Evolutionary conservation across 345 rosid genomes (phyloP).

Genomic region (Citrus reticulata): DNA sequence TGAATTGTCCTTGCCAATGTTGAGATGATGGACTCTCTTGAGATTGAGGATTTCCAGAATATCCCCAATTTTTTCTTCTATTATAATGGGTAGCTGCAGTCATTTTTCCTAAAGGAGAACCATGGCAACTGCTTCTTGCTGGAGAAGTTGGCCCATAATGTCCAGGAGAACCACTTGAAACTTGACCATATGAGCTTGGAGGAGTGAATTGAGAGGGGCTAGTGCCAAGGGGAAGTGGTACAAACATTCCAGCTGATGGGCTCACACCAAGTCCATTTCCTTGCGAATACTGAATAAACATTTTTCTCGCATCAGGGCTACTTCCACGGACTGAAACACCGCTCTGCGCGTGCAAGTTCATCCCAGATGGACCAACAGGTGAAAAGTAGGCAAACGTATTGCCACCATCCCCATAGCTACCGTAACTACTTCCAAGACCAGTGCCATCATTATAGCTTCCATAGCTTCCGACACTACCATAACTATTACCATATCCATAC

Average conservation of each 20-base stretch:
- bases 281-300: constrained; percentile 70
- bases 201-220: constrained; percentile 99
- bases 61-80: constrained; percentile 78
- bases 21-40: constrained; percentile 58
- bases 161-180: constrained; percentile 80
- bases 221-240: constrained; percentile 87
- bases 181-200: constrained; percentile 65
- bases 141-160: constrained; percentile 97
- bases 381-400: constrained; percentile 85
- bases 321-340: constrained; percentile 75
- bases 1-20: constrained; percentile 64
- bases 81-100: constrained; percentile 73
- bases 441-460: constrained; percentile 88
- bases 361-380: constrained; percentile 82
- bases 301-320: constrained; percentile 90
- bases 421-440: constrained; percentile 81
- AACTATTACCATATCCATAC: constrained; percentile 71
- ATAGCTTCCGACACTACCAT: constrained; percentile 95
- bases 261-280: constrained; percentile 86
- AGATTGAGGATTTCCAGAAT: constrained; percentile 66
- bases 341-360: constrained; percentile 69
- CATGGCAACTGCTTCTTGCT: constrained; percentile 81
- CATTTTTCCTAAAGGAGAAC: constrained; percentile 90
- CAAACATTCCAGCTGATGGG: constrained; percentile 91
- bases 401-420: constrained; percentile 81